Conservation (phyloP, 1,139 yeast species). For the Kurtzmaniella quercitrusa region DNA sequence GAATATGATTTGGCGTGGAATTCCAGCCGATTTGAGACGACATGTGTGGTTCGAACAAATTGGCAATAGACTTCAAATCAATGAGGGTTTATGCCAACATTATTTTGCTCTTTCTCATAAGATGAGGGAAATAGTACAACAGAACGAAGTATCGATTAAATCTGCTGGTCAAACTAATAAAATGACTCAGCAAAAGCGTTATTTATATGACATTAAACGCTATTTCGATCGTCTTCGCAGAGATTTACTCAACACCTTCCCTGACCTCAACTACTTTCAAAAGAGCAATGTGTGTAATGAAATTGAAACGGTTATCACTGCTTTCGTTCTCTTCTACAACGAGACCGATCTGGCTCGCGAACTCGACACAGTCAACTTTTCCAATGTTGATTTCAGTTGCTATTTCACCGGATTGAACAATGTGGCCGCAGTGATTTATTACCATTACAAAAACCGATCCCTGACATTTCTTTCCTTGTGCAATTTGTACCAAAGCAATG, state of each 20-base stretch:
- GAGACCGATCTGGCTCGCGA: constrained; percentile 13
- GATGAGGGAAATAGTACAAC: constrained; percentile 1
- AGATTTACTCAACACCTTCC: constrained; percentile 34
- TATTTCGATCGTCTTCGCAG: constrained; percentile 11
- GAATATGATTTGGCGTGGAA: constrained; percentile 67
- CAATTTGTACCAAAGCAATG: constrained; percentile 35
- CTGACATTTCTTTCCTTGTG: constrained; percentile 45
- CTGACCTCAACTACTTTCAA: constrained; percentile 43
- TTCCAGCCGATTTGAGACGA: constrained; percentile 46
- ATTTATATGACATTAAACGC: constrained; percentile 6
- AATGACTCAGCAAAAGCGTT: constrained; percentile 3
- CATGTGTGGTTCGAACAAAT: constrained; percentile 50
- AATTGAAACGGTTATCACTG: constrained; percentile 25
- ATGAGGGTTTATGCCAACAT: constrained; percentile 15
- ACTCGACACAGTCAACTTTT: constrained; percentile 8
- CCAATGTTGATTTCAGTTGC: constrained; percentile 10
- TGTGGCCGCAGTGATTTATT: constrained; percentile 40
- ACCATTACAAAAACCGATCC: constrained; percentile 28
- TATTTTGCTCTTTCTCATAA: constrained; percentile 15
- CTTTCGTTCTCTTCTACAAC: constrained; percentile 18
- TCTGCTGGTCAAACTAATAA: constrained; percentile 6
- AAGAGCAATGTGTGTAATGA: constrained; percentile 20
- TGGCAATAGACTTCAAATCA: constrained; percentile 26
- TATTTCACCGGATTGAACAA: constrained; percentile 25
- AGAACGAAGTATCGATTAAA: constrained; percentile 9